phyloP scores from a whole-genome alignment of 192 early-diverging fungal genomes.

The Dissophora globulifera region DNA sequence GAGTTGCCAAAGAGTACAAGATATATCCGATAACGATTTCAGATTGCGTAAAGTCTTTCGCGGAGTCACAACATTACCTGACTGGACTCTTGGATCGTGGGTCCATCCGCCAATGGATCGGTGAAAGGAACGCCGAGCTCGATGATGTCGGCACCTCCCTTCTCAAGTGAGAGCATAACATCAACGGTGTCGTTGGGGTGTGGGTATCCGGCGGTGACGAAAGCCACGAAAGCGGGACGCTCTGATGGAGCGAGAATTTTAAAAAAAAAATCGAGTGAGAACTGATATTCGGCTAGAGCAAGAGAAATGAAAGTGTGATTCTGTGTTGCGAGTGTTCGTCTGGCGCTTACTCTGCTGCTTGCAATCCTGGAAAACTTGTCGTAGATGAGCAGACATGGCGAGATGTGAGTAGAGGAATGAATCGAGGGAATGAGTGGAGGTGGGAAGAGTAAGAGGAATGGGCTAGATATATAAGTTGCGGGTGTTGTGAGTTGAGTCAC shows the following conservation, averaged over 20 bases:
- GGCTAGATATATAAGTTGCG: too few relatives aligned
- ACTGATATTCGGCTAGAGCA: too few relatives aligned
- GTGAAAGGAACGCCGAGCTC: conserved; percentile 98
- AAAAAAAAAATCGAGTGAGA: too few relatives aligned
- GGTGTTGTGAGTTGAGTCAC: too few relatives aligned
- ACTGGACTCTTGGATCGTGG: conserved; percentile 94
- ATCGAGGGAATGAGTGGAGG: neutral
- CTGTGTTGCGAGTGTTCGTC: too few relatives aligned
- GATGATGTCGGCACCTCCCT: conserved; percentile 94
- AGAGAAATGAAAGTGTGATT: neutral
- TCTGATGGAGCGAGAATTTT: conserved; percentile 56
- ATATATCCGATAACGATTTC: neutral
- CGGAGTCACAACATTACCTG: too few relatives aligned
- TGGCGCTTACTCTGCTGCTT: conserved; percentile 49
- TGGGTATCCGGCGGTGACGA: conserved; percentile 94
- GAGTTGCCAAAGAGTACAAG: too few relatives aligned
- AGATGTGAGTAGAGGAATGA: conserved; percentile 1
- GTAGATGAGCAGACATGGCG: conserved; percentile 54
- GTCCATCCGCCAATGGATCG: conserved; percentile 97
- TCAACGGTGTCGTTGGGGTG: conserved; percentile 82
- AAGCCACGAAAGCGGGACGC: conserved; percentile 91
- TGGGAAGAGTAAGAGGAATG: too few relatives aligned
- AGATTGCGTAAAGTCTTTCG: too few relatives aligned
- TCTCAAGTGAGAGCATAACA: conserved; percentile 86
- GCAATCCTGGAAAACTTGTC: conserved; percentile 55